Evolutionary conservation across 768 basidiomycete genomes (phyloP).

Genomic region (Crucibulum laeve): DNA sequence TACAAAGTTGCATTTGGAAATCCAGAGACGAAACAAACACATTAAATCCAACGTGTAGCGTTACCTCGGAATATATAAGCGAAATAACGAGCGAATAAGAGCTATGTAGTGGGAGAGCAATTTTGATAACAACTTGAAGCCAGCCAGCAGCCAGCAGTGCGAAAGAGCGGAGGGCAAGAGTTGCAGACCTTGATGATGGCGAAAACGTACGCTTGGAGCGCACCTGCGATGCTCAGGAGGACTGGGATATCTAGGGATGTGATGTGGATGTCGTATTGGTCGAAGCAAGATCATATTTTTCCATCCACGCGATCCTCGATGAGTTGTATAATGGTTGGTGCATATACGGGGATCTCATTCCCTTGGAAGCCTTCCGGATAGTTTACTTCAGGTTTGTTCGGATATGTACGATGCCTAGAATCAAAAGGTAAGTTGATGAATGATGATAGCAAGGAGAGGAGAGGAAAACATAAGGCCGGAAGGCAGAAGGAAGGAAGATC

Average conservation of each 20-base stretch:
- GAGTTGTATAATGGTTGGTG: conserved; percentile 57
- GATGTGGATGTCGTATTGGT: not conserved
- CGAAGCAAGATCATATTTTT: conserved; percentile 4
- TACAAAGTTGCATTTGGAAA: too few relatives aligned
- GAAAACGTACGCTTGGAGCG: not conserved
- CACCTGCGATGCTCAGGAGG: not conserved
- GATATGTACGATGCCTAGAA: conserved; percentile 31
- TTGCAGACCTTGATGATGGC: too few relatives aligned
- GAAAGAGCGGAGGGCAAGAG: too few relatives aligned
- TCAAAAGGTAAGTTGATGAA: not conserved
- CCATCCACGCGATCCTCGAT: conserved; percentile 61
- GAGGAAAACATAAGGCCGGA: too few relatives aligned
- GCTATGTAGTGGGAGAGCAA: too few relatives aligned
- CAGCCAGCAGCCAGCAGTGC: too few relatives aligned
- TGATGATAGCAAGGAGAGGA: conserved; percentile 8
- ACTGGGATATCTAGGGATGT: not conserved
- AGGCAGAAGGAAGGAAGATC: too few relatives aligned
- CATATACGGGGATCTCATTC: conserved; percentile 69
- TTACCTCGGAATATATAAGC: too few relatives aligned
- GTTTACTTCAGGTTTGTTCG: conserved; percentile 40
- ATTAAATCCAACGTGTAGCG: too few relatives aligned
- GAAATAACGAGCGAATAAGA: too few relatives aligned
- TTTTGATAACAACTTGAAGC: too few relatives aligned
- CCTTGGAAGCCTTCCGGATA: conserved; percentile 88
- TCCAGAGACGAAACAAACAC: too few relatives aligned